Conservation (phyloP, 306 rosid species). For the Astragalus glycyphyllos region DNA sequence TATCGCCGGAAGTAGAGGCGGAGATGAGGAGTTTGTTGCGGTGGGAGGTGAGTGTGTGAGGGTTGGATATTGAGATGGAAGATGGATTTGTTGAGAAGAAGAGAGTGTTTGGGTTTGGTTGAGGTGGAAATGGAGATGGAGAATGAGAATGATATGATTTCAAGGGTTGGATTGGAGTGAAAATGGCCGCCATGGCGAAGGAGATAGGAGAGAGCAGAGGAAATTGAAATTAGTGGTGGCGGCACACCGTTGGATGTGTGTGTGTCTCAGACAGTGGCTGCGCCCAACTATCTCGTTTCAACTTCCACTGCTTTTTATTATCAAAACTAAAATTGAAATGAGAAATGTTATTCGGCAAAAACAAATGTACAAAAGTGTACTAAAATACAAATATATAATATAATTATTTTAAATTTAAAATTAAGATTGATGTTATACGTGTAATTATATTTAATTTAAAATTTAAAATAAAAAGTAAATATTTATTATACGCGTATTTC, state of each 20-base stretch:
- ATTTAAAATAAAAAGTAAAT: too few relatives aligned
- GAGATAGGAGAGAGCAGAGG: not conserved
- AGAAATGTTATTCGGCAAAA: too few relatives aligned
- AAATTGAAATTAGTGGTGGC: not conserved
- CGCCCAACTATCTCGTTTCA: too few relatives aligned
- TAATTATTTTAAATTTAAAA: too few relatives aligned
- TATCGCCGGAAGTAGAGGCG: conserved; percentile 36
- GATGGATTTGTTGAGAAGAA: conserved; percentile 28
- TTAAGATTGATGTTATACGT: too few relatives aligned
- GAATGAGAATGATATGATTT: conserved; percentile 21
- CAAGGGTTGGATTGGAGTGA: conserved; percentile 36
- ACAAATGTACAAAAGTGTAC: too few relatives aligned
- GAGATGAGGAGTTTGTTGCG: conserved; percentile 51
- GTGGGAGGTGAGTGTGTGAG: conserved; percentile 18
- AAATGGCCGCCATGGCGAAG: conserved; percentile 53
- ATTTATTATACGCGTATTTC: too few relatives aligned
- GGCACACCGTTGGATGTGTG: not conserved
- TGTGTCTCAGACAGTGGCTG: too few relatives aligned
- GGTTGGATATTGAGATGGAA: conserved; percentile 19
- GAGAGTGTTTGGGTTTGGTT: conserved; percentile 22
- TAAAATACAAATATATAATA: too few relatives aligned
- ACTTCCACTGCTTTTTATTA: too few relatives aligned
- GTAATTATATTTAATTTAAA: too few relatives aligned
- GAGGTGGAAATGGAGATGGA: conserved; percentile 24
- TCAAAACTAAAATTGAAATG: too few relatives aligned